Evolutionary conservation across 176 grass and related monocot genomes (phyloP), one percentile per base, ranked within the genome.

Genomic region (Eleusine indica): DNA sequence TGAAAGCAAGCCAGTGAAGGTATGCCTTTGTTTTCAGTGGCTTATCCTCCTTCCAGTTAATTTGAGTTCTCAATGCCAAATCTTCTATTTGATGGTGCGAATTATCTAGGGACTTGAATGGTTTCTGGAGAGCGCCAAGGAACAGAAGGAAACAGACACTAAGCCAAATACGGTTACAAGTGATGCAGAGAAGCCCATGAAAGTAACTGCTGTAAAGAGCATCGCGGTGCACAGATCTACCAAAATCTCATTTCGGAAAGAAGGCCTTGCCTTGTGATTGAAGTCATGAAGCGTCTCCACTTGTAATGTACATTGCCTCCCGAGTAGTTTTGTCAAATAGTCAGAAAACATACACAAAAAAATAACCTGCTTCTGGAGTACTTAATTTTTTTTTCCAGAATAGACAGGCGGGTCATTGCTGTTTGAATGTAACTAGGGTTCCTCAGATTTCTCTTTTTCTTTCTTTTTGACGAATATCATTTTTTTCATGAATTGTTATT

Each of bases 1-100:
- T 75, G 84, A 89, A 74, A 94, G 86, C 66, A 87, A 93, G 19
- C n/a, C 89, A 42, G 84, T 78, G 57, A 94, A 91, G 92, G 92
- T 85, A 66, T 66, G 67, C 43, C 13, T 66, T 69, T 39, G 68
- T 65, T 63, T 21, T 74, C 71, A 53, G 29, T 47, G 42, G 2
- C 38, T 39, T 46, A 41, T 2, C 14, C 73, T 38, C 38, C 18
- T 29, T 75, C 53, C 70, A 48, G 13, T 3, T 58, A 22, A 42
- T 61, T 66, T 80, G 14, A 35, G 5, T 43, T 32, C 3, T 53
- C 25, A 13, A 54, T 72, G 38, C 32, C 2, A 6, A 41, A 65
- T 67, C 57, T 66, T 66, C n/a, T 32, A 46, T 66, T 62, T 82
- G 6, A 35, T 84, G 40, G 5, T 25, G 8, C 75, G 67, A 80